These are phyloP conservation scores for Jasminum sambac DNA, from an alignment of 257 asterid species.

Conservation along the genomic window DNA sequence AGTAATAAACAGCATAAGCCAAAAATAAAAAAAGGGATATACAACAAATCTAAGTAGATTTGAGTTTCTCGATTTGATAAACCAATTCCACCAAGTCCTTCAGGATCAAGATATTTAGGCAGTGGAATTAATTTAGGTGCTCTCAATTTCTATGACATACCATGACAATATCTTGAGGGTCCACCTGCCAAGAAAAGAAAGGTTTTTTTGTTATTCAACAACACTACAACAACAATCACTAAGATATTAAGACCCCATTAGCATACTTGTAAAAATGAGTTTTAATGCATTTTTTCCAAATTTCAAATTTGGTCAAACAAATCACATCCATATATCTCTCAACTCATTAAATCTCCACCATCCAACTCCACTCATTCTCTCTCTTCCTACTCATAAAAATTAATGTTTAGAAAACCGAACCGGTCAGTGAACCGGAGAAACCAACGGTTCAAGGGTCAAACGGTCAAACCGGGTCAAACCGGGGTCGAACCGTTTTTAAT, in stretches of 20 bases:
- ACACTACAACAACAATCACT: neutral
- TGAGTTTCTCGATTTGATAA: neutral
- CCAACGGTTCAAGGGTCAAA: too few species aligned
- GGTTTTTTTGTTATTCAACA: neutral
- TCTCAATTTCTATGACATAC: slow-evolving; percentile 2
- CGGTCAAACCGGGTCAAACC: too few species aligned
- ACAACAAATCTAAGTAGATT: neutral
- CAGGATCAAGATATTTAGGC: neutral
- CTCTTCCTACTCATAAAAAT: too few species aligned
- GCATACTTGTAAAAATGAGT: too few species aligned
- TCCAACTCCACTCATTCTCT: too few species aligned
- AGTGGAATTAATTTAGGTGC: neutral
- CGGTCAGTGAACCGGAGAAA: too few species aligned
- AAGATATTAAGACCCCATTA: neutral
- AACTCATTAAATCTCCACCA: too few species aligned
- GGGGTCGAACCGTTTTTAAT: too few species aligned
- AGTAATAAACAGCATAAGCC: neutral
- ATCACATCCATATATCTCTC: too few species aligned
- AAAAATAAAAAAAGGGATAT: neutral
- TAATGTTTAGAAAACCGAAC: too few species aligned
- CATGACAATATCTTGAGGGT: slow-evolving; percentile 22
- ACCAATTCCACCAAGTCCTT: neutral
- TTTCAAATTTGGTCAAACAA: too few species aligned
- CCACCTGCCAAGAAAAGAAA: slow-evolving; percentile 17
- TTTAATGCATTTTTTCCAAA: too few species aligned